Conservation (phyloP, 108 stramenopile genomes). For the Skeletonema tropicum region DNA sequence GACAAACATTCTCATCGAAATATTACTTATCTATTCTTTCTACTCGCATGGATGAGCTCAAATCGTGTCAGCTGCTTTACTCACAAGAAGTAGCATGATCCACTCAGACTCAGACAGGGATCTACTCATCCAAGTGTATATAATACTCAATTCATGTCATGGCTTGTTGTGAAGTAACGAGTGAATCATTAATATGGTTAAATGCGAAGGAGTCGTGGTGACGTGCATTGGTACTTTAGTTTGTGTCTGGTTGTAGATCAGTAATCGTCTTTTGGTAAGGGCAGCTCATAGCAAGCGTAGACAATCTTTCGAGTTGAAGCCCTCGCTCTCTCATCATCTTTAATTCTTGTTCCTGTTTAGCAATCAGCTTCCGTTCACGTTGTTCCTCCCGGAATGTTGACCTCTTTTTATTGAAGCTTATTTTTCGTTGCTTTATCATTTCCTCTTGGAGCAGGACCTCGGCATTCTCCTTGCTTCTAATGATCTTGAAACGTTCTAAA, state of each 20-base stretch:
- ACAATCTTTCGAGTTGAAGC: constrained; percentile 32
- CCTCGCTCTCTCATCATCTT: constrained; percentile 25
- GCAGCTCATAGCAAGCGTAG: constrained; percentile 30
- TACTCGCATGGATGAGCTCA: too few relatives aligned
- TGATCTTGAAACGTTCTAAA: not conserved
- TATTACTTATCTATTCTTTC: too few relatives aligned
- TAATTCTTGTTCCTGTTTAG: not conserved
- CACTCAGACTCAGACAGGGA: too few relatives aligned
- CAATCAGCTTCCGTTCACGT: constrained; percentile 3
- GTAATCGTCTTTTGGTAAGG: constrained; percentile 45
- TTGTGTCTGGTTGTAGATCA: constrained; percentile 30
- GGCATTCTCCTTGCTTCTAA: not conserved
- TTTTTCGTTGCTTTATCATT: constrained; percentile 10
- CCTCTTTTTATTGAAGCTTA: constrained; percentile 8
- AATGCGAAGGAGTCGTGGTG: constrained; percentile 48
- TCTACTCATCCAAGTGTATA: too few relatives aligned
- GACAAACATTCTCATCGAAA: too few relatives aligned
- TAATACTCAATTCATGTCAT: too few relatives aligned
- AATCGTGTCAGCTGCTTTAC: too few relatives aligned
- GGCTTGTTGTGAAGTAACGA: too few relatives aligned
- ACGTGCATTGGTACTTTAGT: constrained; percentile 44
- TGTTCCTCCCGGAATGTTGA: constrained; percentile 13
- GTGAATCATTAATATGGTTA: constrained; percentile 30
- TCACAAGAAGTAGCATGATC: too few relatives aligned
- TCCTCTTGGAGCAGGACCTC: not conserved